Base-by-base conservation (phyloP, 2,329 filamentous ascomycete species). In the Botrytis aclada region DNA sequence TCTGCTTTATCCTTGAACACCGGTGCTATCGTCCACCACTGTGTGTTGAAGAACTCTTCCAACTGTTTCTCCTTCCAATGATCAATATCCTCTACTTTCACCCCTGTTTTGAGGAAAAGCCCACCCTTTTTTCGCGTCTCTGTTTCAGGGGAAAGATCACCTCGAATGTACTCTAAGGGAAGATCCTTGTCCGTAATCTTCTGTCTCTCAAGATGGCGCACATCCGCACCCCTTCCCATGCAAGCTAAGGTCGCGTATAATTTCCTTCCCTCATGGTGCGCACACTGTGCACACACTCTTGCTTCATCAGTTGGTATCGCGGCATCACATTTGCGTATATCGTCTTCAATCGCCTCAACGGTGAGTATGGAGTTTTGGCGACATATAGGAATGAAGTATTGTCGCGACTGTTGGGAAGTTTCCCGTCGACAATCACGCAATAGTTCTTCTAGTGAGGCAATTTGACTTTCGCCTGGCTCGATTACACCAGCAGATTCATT, bases 21-120 rank as follows among this genome's bases (percentile, higher is more conserved):
- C 1, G 74, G 76, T 6, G 76, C 73, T 7, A 34, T 74, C 74
- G 77, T 75, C 75, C 71, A 76, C 74, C 74, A 78, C 34, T 78
- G 77, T 37, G 54, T 34, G 10, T 69, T 34, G 54, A 72, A 73
- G 29, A 78, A 78, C 0, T 74, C 54, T 45, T 74, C 71, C 18
- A 76, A n/a, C n/a, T 64, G 0, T 18, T 75, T 65, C 1, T 71
- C 71, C 1, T 10, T 47, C 77, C 77, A 77, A 29, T 10, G 22
- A 7, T 74, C 73, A 2, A 77, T 22, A 2, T 72, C 47, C 43
- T 67, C 54, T 20, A 78, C 70, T 5, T 1, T 20, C 7, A 58
- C 18, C 6, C 73, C 73, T 73, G 6, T 32, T 14, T 51, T n/a
- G 47, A 51, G 47, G 0, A n/a, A 51, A 14, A 51, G 47, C n/a